These are phyloP conservation scores for Pinus albicaulis DNA, from an alignment of 75 land plant genomes.

Conservation along the genomic window DNA sequence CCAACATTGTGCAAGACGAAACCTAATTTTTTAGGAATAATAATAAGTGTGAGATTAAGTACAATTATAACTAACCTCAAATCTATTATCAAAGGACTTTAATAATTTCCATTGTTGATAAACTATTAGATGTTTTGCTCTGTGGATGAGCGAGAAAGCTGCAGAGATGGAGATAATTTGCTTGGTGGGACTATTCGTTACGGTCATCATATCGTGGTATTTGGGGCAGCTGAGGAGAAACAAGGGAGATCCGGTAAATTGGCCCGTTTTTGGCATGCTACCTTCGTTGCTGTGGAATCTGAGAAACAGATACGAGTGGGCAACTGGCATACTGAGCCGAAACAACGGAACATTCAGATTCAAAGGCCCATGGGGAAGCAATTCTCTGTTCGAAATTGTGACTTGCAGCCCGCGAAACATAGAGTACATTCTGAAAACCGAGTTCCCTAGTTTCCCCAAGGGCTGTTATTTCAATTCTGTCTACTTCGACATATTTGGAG, in stretches of 20 bases:
- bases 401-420: conserved; percentile 16
- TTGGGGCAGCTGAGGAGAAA: no score
- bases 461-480: conserved; percentile 10
- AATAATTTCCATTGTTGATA: no score
- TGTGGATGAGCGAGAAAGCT: no score
- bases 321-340: not conserved
- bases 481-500: conserved; percentile 26
- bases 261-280: conserved; percentile 26
- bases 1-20: no score
- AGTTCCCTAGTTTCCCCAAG: conserved; percentile 26
- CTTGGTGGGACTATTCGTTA: no score
- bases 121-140: no score
- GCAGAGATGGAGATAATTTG: no score
- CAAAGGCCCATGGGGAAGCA: conserved; percentile 6
- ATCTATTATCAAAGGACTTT: no score
- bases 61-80: no score
- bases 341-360: conserved; percentile 17
- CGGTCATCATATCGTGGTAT: no score
- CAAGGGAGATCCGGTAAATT: not conserved
- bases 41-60: no score
- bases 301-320: conserved; percentile 15
- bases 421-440: conserved; percentile 21
- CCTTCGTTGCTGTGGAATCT: conserved; percentile 13
- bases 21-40: no score
- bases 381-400: conserved; percentile 2